A percentile compares a stretch with the other conserved stretches of the same genome.
These are phyloP conservation scores for Euphorbia lathyris DNA, from an alignment of 345 rosid species.

Conservation along the genomic window DNA sequence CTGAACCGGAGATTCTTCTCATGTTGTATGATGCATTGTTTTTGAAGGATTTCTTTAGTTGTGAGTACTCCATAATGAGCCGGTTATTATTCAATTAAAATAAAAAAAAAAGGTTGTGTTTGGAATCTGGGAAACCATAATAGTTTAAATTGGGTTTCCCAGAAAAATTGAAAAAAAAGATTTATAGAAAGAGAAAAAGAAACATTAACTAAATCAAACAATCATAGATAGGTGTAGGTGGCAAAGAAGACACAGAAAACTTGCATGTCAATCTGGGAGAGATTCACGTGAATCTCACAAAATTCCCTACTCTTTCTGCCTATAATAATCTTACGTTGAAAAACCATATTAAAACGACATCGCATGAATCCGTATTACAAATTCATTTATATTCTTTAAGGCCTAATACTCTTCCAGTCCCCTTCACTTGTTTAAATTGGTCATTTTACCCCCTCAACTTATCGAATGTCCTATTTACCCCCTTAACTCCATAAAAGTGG, in stretches of 20 bases:
- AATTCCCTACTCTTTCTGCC: not conserved
- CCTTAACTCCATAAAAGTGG: too few relatives aligned
- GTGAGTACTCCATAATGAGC: slow-evolving; percentile 20
- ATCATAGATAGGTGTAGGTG: not conserved
- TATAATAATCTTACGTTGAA: not conserved
- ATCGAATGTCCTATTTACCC: too few relatives aligned
- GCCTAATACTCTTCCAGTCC: too few relatives aligned
- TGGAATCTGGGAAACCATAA: not conserved
- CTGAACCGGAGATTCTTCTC: slow-evolving; percentile 20
- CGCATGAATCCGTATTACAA: too few relatives aligned
- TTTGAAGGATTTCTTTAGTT: slow-evolving; percentile 51
- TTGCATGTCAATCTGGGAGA: slow-evolving; percentile 13
- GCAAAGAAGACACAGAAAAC: slow-evolving; percentile 16
- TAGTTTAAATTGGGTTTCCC: not conserved
- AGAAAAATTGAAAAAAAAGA: not conserved
- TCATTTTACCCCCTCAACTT: too few relatives aligned
- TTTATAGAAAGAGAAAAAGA: not conserved
- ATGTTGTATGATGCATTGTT: slow-evolving; percentile 36
- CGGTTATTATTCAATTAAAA: too few relatives aligned
- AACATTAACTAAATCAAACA: not conserved
- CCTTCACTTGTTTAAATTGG: too few relatives aligned
- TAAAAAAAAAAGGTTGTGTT: not conserved
- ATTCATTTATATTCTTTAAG: too few relatives aligned
- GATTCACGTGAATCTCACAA: not conserved
- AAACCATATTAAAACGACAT: not conserved